Conservation (phyloP, 2,329 filamentous ascomycete species). For the Botrytis tulipae region DNA sequence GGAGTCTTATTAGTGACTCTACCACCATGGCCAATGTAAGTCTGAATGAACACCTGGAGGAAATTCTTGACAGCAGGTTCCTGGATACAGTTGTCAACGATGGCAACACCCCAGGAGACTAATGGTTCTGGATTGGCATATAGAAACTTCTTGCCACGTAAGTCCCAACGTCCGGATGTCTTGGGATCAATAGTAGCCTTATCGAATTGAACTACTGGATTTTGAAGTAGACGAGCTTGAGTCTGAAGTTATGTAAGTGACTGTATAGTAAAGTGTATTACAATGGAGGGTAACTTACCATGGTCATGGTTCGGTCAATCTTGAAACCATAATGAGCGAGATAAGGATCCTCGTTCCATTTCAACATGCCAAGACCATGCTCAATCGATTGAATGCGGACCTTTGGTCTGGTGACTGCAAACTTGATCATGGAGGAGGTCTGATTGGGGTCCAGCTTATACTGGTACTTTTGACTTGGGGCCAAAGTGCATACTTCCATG, state of each 20-base stretch:
- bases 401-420: conserved; percentile 75
- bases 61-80: conserved; percentile 51
- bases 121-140: conserved; percentile 61
- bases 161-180: conserved; percentile 77
- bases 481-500: conserved; percentile 57
- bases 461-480: conserved; percentile 57
- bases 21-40: conserved; percentile 62
- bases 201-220: conserved; percentile 68
- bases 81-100: conserved; percentile 57
- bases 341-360: conserved; percentile 67
- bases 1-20: conserved; percentile 47
- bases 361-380: conserved; percentile 62
- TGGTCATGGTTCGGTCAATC: conserved; percentile 63
- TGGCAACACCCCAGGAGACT: conserved; percentile 71
- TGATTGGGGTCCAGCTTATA: conserved; percentile 58
- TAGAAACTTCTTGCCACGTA: conserved; percentile 78
- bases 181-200: conserved; percentile 54
- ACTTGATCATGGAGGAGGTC: conserved; percentile 87
- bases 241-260: conserved; percentile 42
- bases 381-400: conserved; percentile 68
- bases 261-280: not conserved
- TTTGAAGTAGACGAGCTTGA: conserved; percentile 67
- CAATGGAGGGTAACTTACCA: conserved; percentile 35
- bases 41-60: conserved; percentile 58
- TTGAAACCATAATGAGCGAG: conserved; percentile 71